Conservation (phyloP, 2,329 filamentous ascomycete genomes). For the Leptographium wingfieldii region DNA sequence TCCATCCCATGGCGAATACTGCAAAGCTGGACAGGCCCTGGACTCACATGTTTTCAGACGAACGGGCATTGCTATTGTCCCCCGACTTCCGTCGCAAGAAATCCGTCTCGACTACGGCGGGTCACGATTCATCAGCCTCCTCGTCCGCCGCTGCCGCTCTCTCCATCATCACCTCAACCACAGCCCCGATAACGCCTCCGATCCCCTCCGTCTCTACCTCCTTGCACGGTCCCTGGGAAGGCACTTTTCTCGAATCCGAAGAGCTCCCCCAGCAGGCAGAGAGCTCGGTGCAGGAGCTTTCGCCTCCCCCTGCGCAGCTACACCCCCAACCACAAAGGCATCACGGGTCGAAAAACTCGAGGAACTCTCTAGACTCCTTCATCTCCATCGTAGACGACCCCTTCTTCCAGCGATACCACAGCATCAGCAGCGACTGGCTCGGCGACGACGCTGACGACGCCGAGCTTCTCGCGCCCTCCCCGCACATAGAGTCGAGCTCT, state of each 20-base stretch:
- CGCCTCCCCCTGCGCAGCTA: constrained; percentile 5
- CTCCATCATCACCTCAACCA: not conserved
- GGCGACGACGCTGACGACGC: constrained; percentile 10
- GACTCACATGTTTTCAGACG: constrained; percentile 12
- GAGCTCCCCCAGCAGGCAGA: not conserved
- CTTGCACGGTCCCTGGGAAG: constrained; percentile 7
- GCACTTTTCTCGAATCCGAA: constrained; percentile 11
- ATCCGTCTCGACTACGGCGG: not conserved
- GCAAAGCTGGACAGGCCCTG: constrained; percentile 1
- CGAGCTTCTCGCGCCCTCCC: constrained; percentile 12
- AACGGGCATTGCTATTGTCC: constrained; percentile 2
- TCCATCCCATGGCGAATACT: constrained; percentile 5
- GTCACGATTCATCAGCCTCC: not conserved
- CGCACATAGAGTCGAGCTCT: constrained; percentile 11
- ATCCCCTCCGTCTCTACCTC: not conserved
- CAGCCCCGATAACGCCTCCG: constrained; percentile 5
- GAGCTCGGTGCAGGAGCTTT: not conserved
- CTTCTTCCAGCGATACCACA: constrained; percentile 37
- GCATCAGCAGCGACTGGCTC: constrained; percentile 18
- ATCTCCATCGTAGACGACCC: constrained; percentile 42
- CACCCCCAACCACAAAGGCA: not conserved
- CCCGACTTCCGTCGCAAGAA: constrained; percentile 9
- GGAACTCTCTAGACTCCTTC: constrained; percentile 31
- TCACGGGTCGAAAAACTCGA: constrained; percentile 14
- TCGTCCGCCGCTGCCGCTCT: not conserved